A percentile compares a stretch with the other conserved stretches of the same genome.
Conservation (phyloP, 345 rosid genomes). For the rapeseed (Brassica napus) region Da-Ae NC_063451.1:23978501-23979000, state of each 20-base stretch:
- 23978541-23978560: not conserved
- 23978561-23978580: not conserved
- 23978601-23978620: not conserved
- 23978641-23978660: not conserved
- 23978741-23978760: no score
- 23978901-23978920: constrained; percentile 31
- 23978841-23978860: constrained; percentile 3
- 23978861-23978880: constrained; percentile 29
- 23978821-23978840: not conserved
- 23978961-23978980: constrained; percentile 27
- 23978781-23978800: not conserved
- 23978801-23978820: not conserved
- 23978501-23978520: not conserved
- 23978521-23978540: not conserved
- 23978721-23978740: no score
- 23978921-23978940: not conserved
- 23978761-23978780: not conserved
- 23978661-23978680: not conserved
- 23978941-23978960: constrained; percentile 29
- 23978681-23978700: not conserved
- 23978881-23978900: constrained; percentile 26
- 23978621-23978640: not conserved
- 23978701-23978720: no score
- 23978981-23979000: constrained; percentile 30
- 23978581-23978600: not conserved